Evolutionary conservation across 2,329 filamentous ascomycete species (phyloP), one percentile per base, ranked within the genome.

Genomic region (Colletotrichum tropicicola): DNA sequence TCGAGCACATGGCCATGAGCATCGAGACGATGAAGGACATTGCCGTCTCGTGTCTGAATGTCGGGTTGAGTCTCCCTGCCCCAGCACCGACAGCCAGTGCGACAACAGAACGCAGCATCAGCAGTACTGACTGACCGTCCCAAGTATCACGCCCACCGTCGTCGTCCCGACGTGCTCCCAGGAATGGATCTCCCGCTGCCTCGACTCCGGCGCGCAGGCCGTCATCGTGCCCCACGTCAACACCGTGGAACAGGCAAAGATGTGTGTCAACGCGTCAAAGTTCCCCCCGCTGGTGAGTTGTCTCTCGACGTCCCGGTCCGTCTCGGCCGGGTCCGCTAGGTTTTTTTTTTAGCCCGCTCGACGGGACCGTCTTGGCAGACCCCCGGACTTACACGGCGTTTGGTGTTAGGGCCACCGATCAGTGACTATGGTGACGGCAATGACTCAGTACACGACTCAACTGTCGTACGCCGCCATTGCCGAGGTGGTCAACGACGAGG

Each of bases 151-250:
- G 0, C 52, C 59, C 0, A 57, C 59, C 0, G 52, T 57, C 3
- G 59, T 61, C 17, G 52, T 61, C 1, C 59, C 59, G 5, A 61
- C 59, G 6, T 61, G 59, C 27, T 30, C 59, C 6, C 59, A 43
- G 1, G 59, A 61, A 25, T 61, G 59, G 59, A 61, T 61, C 23
- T 61, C 59, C 1, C 62, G 83, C 17, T 83, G 83, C n/a, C 74
- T 85, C 30, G 83, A 85, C 61, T 78, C 80, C 43, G 83, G 83
- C 35, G 82, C 82, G 44, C 82, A 85, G 52, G 83, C 81, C 12
- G 77, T 85, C 62, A 79, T 85, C 61, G 82, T 85, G 0, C 83
- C 83, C 3, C 75, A 78, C 48, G 76, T 82, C 63, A 79, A 79
- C 68, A 84, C 76, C 6, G 79, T 77, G 5, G 78, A 84, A 9